phyloP scores from a whole-genome alignment of 805 yeast species.

The Ogataea nitratoaversa region DNA sequence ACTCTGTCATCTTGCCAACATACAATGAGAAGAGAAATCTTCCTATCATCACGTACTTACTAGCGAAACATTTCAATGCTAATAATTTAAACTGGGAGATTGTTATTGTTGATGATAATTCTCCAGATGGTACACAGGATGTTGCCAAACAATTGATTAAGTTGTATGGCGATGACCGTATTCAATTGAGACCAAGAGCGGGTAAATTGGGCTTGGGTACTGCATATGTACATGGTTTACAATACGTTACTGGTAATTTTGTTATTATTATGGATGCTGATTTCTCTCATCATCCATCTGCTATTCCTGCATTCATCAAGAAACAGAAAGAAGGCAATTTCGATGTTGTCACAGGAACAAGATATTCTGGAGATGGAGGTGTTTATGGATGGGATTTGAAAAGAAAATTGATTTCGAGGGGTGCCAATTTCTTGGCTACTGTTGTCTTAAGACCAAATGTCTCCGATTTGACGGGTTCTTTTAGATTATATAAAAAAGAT shows the following conservation, averaged over 20 bases:
- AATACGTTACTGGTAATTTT: conserved; percentile 66
- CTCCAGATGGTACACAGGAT: conserved; percentile 80
- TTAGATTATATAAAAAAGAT: conserved; percentile 68
- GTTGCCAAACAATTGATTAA: conserved; percentile 57
- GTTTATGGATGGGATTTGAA: conserved; percentile 83
- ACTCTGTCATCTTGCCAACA: conserved; percentile 73
- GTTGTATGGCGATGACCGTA: conserved; percentile 55
- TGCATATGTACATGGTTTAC: conserved; percentile 74
- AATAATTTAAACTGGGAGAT: conserved; percentile 68
- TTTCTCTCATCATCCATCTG: conserved; percentile 77
- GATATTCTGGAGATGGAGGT: conserved; percentile 79
- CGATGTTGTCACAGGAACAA: conserved; percentile 52
- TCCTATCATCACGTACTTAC: conserved; percentile 66
- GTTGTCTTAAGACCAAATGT: conserved; percentile 68
- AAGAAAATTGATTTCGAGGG: conserved; percentile 71
- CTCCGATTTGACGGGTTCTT: conserved; percentile 73
- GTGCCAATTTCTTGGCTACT: conserved; percentile 75
- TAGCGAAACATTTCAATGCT: conserved; percentile 61
- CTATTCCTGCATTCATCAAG: conserved; percentile 69
- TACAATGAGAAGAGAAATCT: conserved; percentile 68
- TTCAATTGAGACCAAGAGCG: conserved; percentile 64
- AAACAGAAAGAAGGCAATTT: conserved; percentile 50
- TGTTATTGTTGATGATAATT: conserved; percentile 70
- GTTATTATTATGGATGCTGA: conserved; percentile 84
- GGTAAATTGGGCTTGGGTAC: conserved; percentile 80